Base-by-base conservation (phyloP, 2,329 filamentous ascomycete species). In the Aspergillus sergii region DNA sequence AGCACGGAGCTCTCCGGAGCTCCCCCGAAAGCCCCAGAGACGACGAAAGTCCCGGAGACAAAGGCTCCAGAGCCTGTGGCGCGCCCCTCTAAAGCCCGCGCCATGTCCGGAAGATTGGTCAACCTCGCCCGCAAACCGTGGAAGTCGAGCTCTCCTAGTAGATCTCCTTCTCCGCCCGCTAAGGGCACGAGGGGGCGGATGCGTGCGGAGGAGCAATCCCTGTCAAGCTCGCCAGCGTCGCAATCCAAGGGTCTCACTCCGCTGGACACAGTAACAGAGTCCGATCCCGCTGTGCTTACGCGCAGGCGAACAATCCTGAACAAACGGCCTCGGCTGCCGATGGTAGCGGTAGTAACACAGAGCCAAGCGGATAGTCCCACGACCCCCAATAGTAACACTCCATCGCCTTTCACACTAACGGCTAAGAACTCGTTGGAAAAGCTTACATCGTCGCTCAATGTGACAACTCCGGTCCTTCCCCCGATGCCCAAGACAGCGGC, bases 101-200 rank as follows among this genome's bases (percentile, higher is more conserved):
- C 80, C 12, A 79, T 84, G 65, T 81, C 83, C n/a, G 82, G 80
- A 36, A 80, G 83, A 28, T 76, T 85, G 66, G 81, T 80, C 55
- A 82, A 76, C 53, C 76, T 86, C 59, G 82, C 83, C 39, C 79
- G 82, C 55, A 84, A 82, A 71, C 81, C 83, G 60, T 86, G 83
- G 83, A 78, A 77, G 57, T 73, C 75, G 12, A 75, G 72, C 50
- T 77, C 78, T 11, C 73, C 75, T 6, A 83, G 81, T 30, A 78
- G 81, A 64, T 81, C 83, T 4, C 79, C 82, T 9, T 83, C 82
- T 23, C 81, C 82, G 4, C 76, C 74, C 19, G 72, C 75, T 2
- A 77, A 76, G 61, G 66, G 69, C 54, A 60, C 72, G 34, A 73
- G 71, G 64, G 69, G 69, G 32, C 67, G 68, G 60, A 26, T 66